A percentile compares a stretch with the other conserved stretches of the same genome.
Conservation (phyloP, 768 basidiomycete genomes). For the Mycena galopus region DNA sequence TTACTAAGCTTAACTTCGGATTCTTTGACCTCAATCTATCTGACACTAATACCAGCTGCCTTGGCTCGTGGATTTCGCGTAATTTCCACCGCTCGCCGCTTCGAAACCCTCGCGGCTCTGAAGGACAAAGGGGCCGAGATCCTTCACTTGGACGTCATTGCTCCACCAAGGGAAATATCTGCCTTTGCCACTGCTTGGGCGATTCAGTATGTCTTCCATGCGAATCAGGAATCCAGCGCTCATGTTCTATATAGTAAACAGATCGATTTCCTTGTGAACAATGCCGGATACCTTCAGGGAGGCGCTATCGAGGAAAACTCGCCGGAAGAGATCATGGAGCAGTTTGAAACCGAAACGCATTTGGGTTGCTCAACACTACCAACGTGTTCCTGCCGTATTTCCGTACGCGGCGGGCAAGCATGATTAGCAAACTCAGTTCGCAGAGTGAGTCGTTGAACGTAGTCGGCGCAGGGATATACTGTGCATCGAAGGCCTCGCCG, state of each 20-base stretch:
- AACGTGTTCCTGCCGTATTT: constrained; percentile 51
- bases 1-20: too few relatives aligned
- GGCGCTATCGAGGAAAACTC: constrained; percentile 46
- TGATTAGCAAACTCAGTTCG: constrained; percentile 49
- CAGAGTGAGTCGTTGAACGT: constrained; percentile 16
- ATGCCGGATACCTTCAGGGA: constrained; percentile 45
- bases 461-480: constrained; percentile 42
- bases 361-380: constrained; percentile 45
- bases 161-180: constrained; percentile 36
- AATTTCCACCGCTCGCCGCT: constrained; percentile 47
- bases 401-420: constrained; percentile 46
- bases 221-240: too few relatives aligned
- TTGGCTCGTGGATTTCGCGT: constrained; percentile 47
- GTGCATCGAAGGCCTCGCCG: constrained; percentile 41
- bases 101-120: constrained; percentile 41
- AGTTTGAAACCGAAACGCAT: constrained; percentile 51
- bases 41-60: constrained; percentile 7
- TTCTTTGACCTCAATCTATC: background rate
- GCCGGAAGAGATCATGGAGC: constrained; percentile 13
- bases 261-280: constrained; percentile 52
- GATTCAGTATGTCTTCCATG: constrained; percentile 33
- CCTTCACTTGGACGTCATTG: constrained; percentile 47
- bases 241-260: constrained; percentile 32
- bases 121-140: constrained; percentile 42
- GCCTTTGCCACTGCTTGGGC: constrained; percentile 41